Conservation (phyloP, 1,284 basidiomycete species). For the Tilletia setariae region DNA sequence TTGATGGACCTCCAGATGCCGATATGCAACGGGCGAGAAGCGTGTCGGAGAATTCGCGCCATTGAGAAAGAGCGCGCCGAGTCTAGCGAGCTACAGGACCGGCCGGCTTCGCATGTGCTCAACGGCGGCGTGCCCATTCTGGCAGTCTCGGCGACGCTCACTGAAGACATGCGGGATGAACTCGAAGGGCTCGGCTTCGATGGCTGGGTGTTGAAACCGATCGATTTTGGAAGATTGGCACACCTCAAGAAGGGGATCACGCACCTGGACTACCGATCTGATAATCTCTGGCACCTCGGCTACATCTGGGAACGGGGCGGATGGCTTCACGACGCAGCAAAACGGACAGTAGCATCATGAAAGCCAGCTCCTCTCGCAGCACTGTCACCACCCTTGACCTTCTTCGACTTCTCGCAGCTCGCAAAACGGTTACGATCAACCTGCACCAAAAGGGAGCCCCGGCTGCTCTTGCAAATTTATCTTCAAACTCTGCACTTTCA, state of each 20-base stretch:
- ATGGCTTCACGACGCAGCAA: slow-evolving; percentile 41
- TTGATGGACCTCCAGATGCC: slow-evolving; percentile 89
- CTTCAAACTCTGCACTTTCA: too few species aligned
- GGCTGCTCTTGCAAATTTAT: too few species aligned
- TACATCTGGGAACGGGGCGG: slow-evolving; percentile 48
- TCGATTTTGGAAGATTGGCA: slow-evolving; percentile 63
- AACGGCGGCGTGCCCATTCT: slow-evolving; percentile 76
- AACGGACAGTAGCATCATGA: slow-evolving; percentile 27
- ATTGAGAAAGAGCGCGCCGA: slow-evolving; percentile 24
- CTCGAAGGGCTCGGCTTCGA: slow-evolving; percentile 68
- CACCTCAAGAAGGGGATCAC: slow-evolving; percentile 38
- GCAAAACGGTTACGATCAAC: too few species aligned
- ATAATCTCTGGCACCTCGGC: slow-evolving; percentile 39
- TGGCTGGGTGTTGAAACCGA: slow-evolving; percentile 82
- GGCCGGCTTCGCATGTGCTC: slow-evolving; percentile 57
- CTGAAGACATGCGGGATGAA: slow-evolving; percentile 65
- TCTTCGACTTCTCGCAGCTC: too few species aligned
- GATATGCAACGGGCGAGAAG: slow-evolving; percentile 72
- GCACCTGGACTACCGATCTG: slow-evolving; percentile 30
- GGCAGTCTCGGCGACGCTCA: slow-evolving; percentile 75
- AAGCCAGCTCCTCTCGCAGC: too few species aligned
- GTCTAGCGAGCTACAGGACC: slow-evolving; percentile 27
- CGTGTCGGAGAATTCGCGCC: slow-evolving; percentile 64
- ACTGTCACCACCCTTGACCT: too few species aligned
- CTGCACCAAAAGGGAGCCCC: too few species aligned